phyloP scores from a whole-genome alignment of 495 filamentous ascomycete genomes.

The Penicillium maclennaniae region DNA sequence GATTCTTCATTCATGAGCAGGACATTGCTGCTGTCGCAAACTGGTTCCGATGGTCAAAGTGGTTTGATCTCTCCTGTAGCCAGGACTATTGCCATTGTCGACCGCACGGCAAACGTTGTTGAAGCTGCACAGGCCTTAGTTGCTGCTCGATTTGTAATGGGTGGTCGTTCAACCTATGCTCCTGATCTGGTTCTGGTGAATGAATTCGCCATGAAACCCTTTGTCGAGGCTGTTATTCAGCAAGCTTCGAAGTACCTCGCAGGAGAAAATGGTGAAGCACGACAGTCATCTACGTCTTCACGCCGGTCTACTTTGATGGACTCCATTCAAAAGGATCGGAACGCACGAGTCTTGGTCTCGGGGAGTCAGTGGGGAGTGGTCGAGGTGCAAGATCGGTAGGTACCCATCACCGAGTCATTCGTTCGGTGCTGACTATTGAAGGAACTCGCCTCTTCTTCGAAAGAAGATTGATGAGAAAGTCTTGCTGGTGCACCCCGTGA shows the following conservation, averaged over 20 bases:
- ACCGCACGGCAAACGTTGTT: slow-evolving; percentile 46
- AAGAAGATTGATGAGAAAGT: slow-evolving; percentile 31
- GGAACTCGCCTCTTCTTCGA: slow-evolving; percentile 23
- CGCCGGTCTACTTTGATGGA: slow-evolving; percentile 22
- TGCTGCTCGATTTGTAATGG: slow-evolving; percentile 46
- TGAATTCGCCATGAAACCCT: slow-evolving; percentile 50
- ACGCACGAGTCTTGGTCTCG: slow-evolving; percentile 22
- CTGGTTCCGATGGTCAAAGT: slow-evolving; percentile 2
- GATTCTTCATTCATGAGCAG: slow-evolving; percentile 20
- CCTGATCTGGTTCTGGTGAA: slow-evolving; percentile 55
- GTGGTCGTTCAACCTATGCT: slow-evolving; percentile 48
- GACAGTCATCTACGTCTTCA: slow-evolving; percentile 10
- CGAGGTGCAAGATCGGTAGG: slow-evolving; percentile 28
- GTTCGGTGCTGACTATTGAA: slow-evolving; percentile 5
- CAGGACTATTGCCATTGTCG: slow-evolving; percentile 47
- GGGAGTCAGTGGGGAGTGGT: slow-evolving; percentile 32
- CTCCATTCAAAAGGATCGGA: slow-evolving; percentile 20
- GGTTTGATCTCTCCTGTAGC: slow-evolving; percentile 29
- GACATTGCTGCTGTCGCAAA: slow-evolving; percentile 17
- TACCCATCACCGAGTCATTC: neutral
- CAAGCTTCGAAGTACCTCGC: slow-evolving; percentile 33
- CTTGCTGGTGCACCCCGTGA: slow-evolving; percentile 35
- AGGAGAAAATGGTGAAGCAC: slow-evolving; percentile 25
- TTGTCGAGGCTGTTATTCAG: slow-evolving; percentile 42
- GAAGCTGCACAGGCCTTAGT: slow-evolving; percentile 45